These are phyloP conservation scores for Nemania bipapillata DNA, from an alignment of 2,329 filamentous ascomycete genomes.

Conservation along the genomic window DNA sequence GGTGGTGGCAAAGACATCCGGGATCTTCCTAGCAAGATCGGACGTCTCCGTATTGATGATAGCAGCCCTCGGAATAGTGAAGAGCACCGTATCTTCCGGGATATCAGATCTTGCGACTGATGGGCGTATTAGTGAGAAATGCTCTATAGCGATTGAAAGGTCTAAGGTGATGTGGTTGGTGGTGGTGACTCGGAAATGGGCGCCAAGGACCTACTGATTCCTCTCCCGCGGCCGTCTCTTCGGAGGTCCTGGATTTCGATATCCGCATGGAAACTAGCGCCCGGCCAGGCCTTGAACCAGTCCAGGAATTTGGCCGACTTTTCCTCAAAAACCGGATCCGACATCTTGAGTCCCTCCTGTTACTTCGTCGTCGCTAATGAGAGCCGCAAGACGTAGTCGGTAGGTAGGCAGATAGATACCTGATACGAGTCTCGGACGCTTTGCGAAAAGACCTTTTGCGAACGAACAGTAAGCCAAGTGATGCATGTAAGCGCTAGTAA, in stretches of 20 bases:
- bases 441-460: no score
- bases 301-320: slow-evolving; percentile 60
- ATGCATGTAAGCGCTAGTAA: no score
- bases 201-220: slow-evolving; percentile 59
- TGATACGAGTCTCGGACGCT: no score
- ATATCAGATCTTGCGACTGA: slow-evolving; percentile 78
- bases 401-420: no score
- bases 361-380: not conserved
- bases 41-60: slow-evolving; percentile 81
- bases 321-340: slow-evolving; percentile 54
- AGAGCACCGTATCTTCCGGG: slow-evolving; percentile 77
- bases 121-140: slow-evolving; percentile 37
- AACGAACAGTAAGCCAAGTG: no score
- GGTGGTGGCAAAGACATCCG: slow-evolving; percentile 61
- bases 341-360: slow-evolving; percentile 38
- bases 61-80: slow-evolving; percentile 77
- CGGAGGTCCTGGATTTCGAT: slow-evolving; percentile 66
- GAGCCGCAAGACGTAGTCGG: no score
- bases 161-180: not conserved
- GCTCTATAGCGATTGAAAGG: not conserved
- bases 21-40: slow-evolving; percentile 67
- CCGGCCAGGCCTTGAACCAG: slow-evolving; percentile 66
- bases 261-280: slow-evolving; percentile 64
- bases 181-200: not conserved
- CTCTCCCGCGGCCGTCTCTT: slow-evolving; percentile 62